Evolutionary conservation across 768 basidiomycete genomes (phyloP).

Genomic region (Coprinopsis strossmayeri): DNA sequence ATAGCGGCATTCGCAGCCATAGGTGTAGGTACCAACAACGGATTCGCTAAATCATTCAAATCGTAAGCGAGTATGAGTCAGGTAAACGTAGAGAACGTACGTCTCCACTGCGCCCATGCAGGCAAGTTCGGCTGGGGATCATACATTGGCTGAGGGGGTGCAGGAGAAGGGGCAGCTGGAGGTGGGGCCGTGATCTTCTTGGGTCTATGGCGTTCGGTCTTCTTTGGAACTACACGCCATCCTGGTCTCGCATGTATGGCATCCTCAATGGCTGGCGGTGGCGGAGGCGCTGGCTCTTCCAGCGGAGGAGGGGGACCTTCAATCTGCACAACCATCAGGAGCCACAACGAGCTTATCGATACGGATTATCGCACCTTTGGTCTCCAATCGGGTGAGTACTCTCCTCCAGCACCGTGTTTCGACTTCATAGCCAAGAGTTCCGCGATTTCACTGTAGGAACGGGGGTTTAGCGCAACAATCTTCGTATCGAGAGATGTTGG

Average conservation of each 20-base stretch:
- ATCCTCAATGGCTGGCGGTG: constrained; percentile 42
- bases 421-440: constrained; percentile 79
- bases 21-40: constrained; percentile 47
- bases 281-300: constrained; percentile 34
- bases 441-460: constrained; percentile 65
- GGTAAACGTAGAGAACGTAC: constrained; percentile 34
- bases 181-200: constrained; percentile 33
- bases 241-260: constrained; percentile 52
- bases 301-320: constrained; percentile 26
- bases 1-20: constrained; percentile 29
- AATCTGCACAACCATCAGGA: constrained; percentile 16
- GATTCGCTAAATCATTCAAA: constrained; percentile 45
- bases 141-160: constrained; percentile 31
- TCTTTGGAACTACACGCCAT: constrained; percentile 70
- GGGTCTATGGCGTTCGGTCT: constrained; percentile 48
- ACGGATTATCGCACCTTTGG: constrained; percentile 39
- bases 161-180: constrained; percentile 30
- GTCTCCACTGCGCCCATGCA: constrained; percentile 86
- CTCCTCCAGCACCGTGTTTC: constrained; percentile 75
- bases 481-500: constrained; percentile 6
- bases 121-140: constrained; percentile 48
- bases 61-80: background rate
- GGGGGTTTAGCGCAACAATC: background rate
- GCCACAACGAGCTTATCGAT: background rate
- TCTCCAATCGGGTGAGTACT: constrained; percentile 71